Conservation (phyloP, 75 land plant genomes). For the Picea sitchensis region DNA sequence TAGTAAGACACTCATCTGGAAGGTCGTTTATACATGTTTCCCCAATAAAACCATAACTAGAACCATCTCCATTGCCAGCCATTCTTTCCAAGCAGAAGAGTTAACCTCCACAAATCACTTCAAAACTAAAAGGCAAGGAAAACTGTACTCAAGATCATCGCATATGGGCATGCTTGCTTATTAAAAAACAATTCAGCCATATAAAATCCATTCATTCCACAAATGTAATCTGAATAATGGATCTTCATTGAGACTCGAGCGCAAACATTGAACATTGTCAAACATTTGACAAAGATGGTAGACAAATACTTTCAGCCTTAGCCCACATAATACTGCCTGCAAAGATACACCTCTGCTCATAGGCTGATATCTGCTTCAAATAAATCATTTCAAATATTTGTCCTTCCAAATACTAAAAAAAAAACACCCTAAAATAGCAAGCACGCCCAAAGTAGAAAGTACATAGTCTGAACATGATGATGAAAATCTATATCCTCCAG, state of each 20-base stretch:
- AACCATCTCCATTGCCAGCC: not conserved
- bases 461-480: not conserved
- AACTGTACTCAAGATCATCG: not conserved
- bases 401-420: not conserved
- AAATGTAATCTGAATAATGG: not conserved
- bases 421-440: slow-evolving; percentile 1
- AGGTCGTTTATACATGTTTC: slow-evolving; percentile 12
- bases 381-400: not conserved
- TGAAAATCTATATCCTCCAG: not conserved
- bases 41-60: not conserved
- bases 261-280: not conserved
- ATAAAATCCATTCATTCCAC: not conserved
- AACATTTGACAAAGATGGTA: not conserved
- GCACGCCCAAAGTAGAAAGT: not conserved
- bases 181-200: not conserved
- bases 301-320: not conserved
- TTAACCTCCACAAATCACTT: not conserved
- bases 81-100: not conserved
- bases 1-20: slow-evolving; percentile 23
- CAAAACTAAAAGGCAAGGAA: not conserved
- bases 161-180: not conserved
- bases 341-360: not conserved
- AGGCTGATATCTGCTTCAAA: not conserved
- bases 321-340: not conserved
- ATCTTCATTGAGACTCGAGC: not conserved